Base-by-base conservation (phyloP, 1,284 basidiomycete species). In the Gymnopus androsaceus region DNA sequence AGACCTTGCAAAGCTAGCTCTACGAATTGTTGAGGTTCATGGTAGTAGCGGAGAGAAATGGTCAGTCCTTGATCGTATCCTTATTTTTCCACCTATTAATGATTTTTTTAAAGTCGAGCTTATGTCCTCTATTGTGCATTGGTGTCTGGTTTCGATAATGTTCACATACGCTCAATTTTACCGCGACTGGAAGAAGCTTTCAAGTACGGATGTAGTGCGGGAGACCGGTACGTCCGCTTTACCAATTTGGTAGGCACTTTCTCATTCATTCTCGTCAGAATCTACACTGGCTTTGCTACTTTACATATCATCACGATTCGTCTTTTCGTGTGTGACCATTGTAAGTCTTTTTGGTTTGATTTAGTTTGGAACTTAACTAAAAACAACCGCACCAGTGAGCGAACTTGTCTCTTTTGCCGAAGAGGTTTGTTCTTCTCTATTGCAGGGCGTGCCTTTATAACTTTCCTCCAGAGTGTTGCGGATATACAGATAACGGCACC, bases 11-110 rank as follows among this genome's bases (percentile, higher is more conserved):
- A 85, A 82, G 61, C 67, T 88, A 36, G 85, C 83, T 6, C 66
- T 89, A 33, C 77, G 77, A 45, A 83, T 88, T 21, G 85, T 85
- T 23, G 83, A 87, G 42, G 73, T 72, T 30, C 75, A 85, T 66
- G 85, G 85, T 15, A 82, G 75, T 21, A 84, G 75, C 51, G 79
- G 79, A 51, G 85, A 88, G 64, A 86, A 85, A 76, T 86, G 85
- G 84, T 85, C 5, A 47, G 21, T 28, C 14, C 21, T 3, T 25
- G 7, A 15, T 27, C 28, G 14, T 14, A 12, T 17, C n/a, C 9
- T 21, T 14, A 7, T 19, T 23, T 17, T 33, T 21, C n/a, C 33
- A 21, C 19, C 19, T 17, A 15, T 44, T 64, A 21, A 57, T 60
- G 14, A 46, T 54, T 36, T 17, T 51, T 47, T 9, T 42, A 17